phyloP scores from a whole-genome alignment of 148 eudicot species.

The Pharnaceum exiguum region DNA sequence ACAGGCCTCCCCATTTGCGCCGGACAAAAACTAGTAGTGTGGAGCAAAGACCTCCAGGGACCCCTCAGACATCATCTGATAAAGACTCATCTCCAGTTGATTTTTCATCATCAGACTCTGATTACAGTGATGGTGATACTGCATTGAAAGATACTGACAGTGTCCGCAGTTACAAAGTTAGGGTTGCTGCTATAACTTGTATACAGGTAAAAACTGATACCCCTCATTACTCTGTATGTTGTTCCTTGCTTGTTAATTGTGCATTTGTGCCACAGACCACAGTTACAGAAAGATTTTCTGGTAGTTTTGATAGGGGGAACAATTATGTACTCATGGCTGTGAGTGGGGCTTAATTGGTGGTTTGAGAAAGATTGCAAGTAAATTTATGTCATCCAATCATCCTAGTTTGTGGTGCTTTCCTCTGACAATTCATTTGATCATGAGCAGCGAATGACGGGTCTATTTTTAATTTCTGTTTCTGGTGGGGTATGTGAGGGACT shows the following conservation, averaged over 20 bases:
- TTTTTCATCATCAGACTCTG: slow-evolving; percentile 81
- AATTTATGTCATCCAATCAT: too few relatives aligned
- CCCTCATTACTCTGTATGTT: background rate
- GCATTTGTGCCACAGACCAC: too few relatives aligned
- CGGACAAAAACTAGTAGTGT: slow-evolving; percentile 34
- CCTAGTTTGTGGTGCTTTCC: too few relatives aligned
- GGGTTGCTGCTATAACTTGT: slow-evolving; percentile 83
- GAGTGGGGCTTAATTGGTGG: too few relatives aligned
- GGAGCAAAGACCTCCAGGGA: slow-evolving; percentile 30
- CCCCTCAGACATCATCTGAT: slow-evolving; percentile 33
- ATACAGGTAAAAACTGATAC: slow-evolving; percentile 56
- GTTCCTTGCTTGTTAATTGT: background rate
- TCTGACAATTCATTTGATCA: too few relatives aligned
- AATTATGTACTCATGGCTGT: too few relatives aligned
- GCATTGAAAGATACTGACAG: slow-evolving; percentile 31
- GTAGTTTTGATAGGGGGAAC: too few relatives aligned
- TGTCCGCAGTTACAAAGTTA: slow-evolving; percentile 53
- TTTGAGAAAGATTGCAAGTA: too few relatives aligned
- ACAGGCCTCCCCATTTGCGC: slow-evolving; percentile 96
- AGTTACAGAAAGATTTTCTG: too few relatives aligned
- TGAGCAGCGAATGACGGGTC: too few relatives aligned
- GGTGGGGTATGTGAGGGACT: too few relatives aligned
- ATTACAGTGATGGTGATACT: slow-evolving; percentile 79
- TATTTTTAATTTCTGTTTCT: too few relatives aligned
- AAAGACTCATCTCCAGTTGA: slow-evolving; percentile 37